Conservation (phyloP, 1,284 basidiomycete genomes). For the Sphaerobolus stellatus region DNA sequence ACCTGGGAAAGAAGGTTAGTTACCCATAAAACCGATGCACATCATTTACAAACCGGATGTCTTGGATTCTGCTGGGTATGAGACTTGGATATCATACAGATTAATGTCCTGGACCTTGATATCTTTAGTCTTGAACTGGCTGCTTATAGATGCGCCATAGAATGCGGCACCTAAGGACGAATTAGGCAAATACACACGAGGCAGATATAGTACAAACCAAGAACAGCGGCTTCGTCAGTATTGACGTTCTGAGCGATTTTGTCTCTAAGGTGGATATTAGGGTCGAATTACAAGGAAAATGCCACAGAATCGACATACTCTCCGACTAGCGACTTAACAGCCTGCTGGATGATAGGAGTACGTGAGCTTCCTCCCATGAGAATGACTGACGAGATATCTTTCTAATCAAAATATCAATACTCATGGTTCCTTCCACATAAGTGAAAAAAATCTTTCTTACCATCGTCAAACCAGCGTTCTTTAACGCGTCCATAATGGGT, state of each 20-base stretch:
- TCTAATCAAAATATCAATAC: slow-evolving; percentile 36
- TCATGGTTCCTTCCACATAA: neutral
- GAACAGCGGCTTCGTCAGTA: slow-evolving; percentile 93
- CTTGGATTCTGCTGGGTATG: slow-evolving; percentile 66
- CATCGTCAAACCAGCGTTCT: slow-evolving; percentile 66
- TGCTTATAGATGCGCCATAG: slow-evolving; percentile 85
- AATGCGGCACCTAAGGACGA: slow-evolving; percentile 70
- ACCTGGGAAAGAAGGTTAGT: slow-evolving; percentile 6
- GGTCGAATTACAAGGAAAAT: neutral
- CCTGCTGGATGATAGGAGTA: slow-evolving; percentile 88
- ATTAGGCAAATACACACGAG: neutral
- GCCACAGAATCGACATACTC: slow-evolving; percentile 45
- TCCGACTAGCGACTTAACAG: slow-evolving; percentile 75
- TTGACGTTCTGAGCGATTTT: slow-evolving; percentile 95
- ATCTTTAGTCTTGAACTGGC: slow-evolving; percentile 95
- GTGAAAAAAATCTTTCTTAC: slow-evolving; percentile 33
- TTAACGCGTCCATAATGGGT: slow-evolving; percentile 79
- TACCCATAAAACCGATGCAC: slow-evolving; percentile 1
- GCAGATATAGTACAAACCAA: slow-evolving; percentile 48
- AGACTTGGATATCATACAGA: slow-evolving; percentile 71
- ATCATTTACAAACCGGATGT: slow-evolving; percentile 28
- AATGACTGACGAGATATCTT: slow-evolving; percentile 85
- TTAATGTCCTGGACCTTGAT: slow-evolving; percentile 81
- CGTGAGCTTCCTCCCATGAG: slow-evolving; percentile 88
- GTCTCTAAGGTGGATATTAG: slow-evolving; percentile 41